Evolutionary conservation across 2,329 filamentous ascomycete genomes (phyloP).

Genomic region (Gyromitra esculenta): DNA sequence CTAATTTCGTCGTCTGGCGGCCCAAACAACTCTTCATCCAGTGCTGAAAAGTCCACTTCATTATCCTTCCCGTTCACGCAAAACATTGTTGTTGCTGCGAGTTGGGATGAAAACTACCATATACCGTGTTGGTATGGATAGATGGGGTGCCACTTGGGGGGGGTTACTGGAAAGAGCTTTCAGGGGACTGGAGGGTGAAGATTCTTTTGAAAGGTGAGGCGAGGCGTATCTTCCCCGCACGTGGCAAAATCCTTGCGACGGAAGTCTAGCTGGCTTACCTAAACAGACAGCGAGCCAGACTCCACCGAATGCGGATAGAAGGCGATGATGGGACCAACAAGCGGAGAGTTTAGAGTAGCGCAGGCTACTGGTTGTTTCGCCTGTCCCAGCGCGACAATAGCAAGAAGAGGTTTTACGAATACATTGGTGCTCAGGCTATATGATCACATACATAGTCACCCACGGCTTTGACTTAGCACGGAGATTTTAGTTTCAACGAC

Average conservation of each 20-base stretch:
- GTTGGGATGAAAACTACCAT: not conserved
- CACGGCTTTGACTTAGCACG: not conserved
- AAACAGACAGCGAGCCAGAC: not conserved
- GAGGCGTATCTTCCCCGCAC: not conserved
- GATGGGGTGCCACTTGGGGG: no score
- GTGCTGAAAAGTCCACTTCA: not conserved
- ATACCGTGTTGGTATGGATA: not conserved
- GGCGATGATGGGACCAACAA: no score
- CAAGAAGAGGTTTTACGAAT: not conserved
- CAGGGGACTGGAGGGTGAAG: not conserved
- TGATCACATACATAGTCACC: not conserved
- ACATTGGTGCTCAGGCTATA: not conserved
- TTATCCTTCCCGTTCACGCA: not conserved
- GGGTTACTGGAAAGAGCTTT: no score
- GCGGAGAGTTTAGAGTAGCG: no score
- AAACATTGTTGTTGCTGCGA: not conserved
- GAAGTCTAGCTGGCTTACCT: constrained; percentile 1
- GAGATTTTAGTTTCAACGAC: not conserved
- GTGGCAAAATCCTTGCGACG: not conserved
- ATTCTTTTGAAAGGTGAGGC: not conserved
- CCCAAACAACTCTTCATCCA: constrained; percentile 39
- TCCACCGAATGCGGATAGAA: not conserved
- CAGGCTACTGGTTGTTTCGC: constrained; percentile 4
- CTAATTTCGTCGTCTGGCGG: not conserved
- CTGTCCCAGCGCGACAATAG: not conserved